Base-by-base conservation (phyloP, 257 asterid genomes). In the Nicotiana noctiflora region DNA sequence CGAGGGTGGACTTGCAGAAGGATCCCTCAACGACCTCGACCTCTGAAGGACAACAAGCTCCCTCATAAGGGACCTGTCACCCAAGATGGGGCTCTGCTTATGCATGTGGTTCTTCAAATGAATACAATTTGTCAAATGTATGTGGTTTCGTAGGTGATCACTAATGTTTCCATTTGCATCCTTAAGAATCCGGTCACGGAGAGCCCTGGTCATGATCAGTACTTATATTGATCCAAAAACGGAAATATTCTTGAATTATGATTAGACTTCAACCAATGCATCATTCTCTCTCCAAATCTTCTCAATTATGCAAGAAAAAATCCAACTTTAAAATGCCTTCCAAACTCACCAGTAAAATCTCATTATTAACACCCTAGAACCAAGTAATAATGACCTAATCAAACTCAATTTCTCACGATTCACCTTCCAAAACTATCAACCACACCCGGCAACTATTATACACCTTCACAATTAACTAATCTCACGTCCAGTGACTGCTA, bases 41-140 rank as follows among this genome's bases (percentile, higher is more conserved):
- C 90, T 90, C 84, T 91, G 98, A 80, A 95, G 97, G 82, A 84
- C 90, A 8, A 86, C 93, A 44, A 95, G 97, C 75, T 92, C 97
- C 91, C 97, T 91, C 93, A 90, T 90, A 52, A 96, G 92, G 29
- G 92, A 89, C 86, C 92, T 87, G 81, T 96, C 97, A 46, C 87
- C 86, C 84, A 92, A 76, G 15, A 92, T 91, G 8, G 99, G 98
- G 85, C 98, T 94, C 55, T 94, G 96, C 90, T 94, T 96, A 83
- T 92, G 97, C 93, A 94, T 96, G 80, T 92, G 97, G 88, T 95
- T 92, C 92, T 95, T 96, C 89, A 96, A 85, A 88, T 96, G 99
- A 90, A 96, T 94, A 90, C 99, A 96, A 79, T 96, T 96, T 6
- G 99, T 96, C 87, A 96, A 84, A 87, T 96, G 98, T 77, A 96